Evolutionary conservation across 441 rosid genomes (phyloP).

Genomic region (Pelargonium myrrhifolium): DNA sequence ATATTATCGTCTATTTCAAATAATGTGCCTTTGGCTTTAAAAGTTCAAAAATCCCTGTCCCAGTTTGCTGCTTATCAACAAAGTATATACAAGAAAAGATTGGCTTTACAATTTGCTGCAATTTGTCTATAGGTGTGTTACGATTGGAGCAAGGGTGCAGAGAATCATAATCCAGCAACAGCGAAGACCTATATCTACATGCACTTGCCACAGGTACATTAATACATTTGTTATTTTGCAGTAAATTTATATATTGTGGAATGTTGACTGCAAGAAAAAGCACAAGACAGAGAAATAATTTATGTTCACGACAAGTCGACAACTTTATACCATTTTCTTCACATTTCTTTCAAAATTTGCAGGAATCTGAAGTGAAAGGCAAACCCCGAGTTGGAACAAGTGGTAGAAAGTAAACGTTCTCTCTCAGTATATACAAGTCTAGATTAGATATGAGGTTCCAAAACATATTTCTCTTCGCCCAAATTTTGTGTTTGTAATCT

Average conservation of each 20-base stretch:
- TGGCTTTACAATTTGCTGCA: conserved; percentile 9
- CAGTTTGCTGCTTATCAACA: background rate
- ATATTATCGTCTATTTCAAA: background rate
- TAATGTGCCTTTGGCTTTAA: background rate
- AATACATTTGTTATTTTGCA: background rate
- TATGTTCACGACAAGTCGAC: background rate
- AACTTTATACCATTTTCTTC: background rate
- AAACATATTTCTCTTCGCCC: too few species aligned
- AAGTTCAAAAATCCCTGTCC: background rate
- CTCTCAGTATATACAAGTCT: conserved; percentile 2
- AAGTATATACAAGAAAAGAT: conserved; percentile 1
- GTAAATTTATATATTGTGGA: background rate
- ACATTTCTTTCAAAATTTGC: conserved; percentile 15
- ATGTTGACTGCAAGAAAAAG: background rate
- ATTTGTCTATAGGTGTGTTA: conserved; percentile 56
- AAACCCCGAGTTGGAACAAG: conserved; percentile 65
- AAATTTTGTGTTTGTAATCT: too few species aligned
- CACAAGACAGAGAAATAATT: background rate
- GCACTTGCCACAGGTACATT: conserved; percentile 70
- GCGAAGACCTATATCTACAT: conserved; percentile 72
- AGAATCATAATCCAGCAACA: conserved; percentile 93
- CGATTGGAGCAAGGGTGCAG: conserved; percentile 99
- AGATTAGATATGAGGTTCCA: conserved; percentile 6
- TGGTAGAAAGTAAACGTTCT: conserved; percentile 47
- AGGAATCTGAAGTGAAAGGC: conserved; percentile 85